Percentiles rank a stretch among this genome's conserved stretches.
Conservation (phyloP, 257 asterid genomes). For the Thymus mandschuricus region DNA sequence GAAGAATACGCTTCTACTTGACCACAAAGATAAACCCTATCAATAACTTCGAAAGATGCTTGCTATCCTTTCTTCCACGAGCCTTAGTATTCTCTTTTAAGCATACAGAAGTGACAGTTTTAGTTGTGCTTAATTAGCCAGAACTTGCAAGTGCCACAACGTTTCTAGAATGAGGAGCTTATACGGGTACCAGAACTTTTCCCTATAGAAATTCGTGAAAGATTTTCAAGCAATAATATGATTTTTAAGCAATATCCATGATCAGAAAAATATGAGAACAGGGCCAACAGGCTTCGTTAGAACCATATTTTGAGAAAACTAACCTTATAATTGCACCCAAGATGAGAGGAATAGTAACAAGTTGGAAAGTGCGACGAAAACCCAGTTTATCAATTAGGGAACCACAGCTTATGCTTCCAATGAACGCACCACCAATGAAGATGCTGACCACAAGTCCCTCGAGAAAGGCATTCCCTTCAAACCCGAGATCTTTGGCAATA, state of each 20-base stretch:
- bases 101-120: conserved; percentile 1
- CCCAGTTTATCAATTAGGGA: conserved; percentile 79
- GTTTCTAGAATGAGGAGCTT: not conserved
- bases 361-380: conserved; percentile 75
- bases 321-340: conserved; percentile 81
- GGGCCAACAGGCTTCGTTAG: not conserved
- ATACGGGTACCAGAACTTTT: not conserved
- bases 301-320: conserved; percentile 11
- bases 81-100: conserved; percentile 2
- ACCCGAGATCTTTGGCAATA: conserved; percentile 80
- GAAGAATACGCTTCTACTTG: not conserved
- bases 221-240: not conserved
- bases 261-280: not conserved
- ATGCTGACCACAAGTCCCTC: conserved; percentile 93
- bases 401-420: conserved; percentile 79
- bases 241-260: not conserved
- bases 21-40: not conserved
- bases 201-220: not conserved
- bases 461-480: conserved; percentile 76
- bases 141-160: not conserved
- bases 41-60: not conserved
- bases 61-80: not conserved
- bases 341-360: conserved; percentile 78
- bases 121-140: not conserved
- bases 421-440: conserved; percentile 83